phyloP scores from a whole-genome alignment of 2,329 filamentous ascomycete genomes.

The Fusarium pininemorale region DNA sequence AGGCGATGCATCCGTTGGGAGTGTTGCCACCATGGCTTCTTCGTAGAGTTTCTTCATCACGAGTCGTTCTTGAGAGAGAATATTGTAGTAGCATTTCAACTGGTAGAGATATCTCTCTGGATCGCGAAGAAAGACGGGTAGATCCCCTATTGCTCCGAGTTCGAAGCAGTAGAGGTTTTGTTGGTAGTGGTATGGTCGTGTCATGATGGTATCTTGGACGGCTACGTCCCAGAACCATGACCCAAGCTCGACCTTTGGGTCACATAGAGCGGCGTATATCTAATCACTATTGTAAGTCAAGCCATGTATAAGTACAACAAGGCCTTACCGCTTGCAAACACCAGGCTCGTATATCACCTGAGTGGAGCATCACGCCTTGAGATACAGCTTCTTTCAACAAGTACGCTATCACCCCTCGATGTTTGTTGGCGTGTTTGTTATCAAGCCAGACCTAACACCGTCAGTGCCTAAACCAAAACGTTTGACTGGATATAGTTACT shows the following conservation, averaged over 20 bases:
- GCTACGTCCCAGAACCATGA: conserved; percentile 27
- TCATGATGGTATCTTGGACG: background rate
- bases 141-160: conserved; percentile 2
- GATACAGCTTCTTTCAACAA: background rate
- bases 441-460: conserved; percentile 10
- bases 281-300: background rate
- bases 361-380: background rate
- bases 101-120: conserved; percentile 19
- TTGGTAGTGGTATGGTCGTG: conserved; percentile 10
- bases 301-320: fast-evolving
- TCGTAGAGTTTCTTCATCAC: background rate
- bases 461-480: background rate
- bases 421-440: conserved; percentile 13
- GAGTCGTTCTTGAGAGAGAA: background rate
- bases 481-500: background rate
- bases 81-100: conserved; percentile 16
- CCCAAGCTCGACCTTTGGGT: conserved; percentile 8
- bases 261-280: conserved; percentile 12
- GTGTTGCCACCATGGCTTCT: background rate
- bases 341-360: background rate
- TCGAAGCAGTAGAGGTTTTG: conserved; percentile 13
- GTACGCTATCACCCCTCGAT: background rate
- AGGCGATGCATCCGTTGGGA: background rate
- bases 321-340: conserved; percentile 5
- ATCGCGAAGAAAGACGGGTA: conserved; percentile 11